phyloP scores from a whole-genome alignment of 2,329 filamentous ascomycete species.

The Helminthosporium solani region DNA sequence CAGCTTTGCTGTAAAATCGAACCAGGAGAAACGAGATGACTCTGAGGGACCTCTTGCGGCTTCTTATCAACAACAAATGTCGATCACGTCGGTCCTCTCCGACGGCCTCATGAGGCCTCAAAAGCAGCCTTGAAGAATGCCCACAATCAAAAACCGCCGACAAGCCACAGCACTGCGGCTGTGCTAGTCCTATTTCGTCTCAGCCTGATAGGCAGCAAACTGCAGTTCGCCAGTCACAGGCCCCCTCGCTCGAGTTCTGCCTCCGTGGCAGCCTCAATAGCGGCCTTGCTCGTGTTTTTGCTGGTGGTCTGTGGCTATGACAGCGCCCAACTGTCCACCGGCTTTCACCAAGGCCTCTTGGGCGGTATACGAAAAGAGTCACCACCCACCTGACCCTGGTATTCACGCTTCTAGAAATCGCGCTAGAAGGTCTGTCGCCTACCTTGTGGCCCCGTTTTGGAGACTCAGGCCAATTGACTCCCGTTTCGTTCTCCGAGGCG shows the following conservation, averaged over 20 bases:
- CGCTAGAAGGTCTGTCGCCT: conserved; percentile 33
- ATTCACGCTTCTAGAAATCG: conserved; percentile 20
- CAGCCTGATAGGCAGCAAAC: conserved; percentile 35
- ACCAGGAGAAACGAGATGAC: conserved; percentile 10
- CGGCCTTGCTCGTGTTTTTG: conserved; percentile 25
- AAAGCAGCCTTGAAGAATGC: conserved; percentile 33
- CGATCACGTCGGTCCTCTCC: conserved; percentile 6
- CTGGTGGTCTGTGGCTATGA: conserved; percentile 28
- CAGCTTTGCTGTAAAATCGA: conserved; percentile 13
- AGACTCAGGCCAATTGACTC: conserved; percentile 24
- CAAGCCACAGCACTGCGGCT: conserved; percentile 24
- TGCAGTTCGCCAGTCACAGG: conserved; percentile 21
- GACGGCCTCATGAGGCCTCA: conserved; percentile 8
- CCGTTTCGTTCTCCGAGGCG: conserved; percentile 23
- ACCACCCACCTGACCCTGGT: conserved; percentile 18
- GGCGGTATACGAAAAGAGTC: conserved; percentile 32
- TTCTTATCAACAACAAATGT: conserved; percentile 27
- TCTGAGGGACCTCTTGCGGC: conserved; percentile 24
- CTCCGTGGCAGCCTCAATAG: conserved; percentile 18
- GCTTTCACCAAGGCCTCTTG: conserved; percentile 12
- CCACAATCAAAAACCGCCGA: conserved; percentile 14
- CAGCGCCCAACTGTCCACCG: conserved; percentile 11
- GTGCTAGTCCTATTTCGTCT: conserved; percentile 23
- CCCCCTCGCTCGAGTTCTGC: conserved; percentile 25
- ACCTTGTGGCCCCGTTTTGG: conserved; percentile 26